These are phyloP conservation scores for Pythium apleroticum DNA, from an alignment of 352 stramenopile genomes.

Conservation along the genomic window DNA sequence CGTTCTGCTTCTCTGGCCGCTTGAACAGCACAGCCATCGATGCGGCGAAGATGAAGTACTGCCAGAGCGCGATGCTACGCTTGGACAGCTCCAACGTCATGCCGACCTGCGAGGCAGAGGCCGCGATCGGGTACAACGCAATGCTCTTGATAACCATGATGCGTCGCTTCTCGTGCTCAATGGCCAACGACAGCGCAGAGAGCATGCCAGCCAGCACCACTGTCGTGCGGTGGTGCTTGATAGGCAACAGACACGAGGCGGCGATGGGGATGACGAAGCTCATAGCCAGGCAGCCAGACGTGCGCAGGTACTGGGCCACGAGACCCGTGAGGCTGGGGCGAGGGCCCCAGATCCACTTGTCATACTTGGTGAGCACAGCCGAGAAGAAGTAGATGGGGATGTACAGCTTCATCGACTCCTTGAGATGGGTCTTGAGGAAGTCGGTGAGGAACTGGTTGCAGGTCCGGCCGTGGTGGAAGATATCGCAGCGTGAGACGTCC, in stretches of 20 bases:
- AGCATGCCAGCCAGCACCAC: constrained; percentile 39
- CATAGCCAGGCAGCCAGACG: constrained; percentile 63
- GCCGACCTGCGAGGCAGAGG: constrained; percentile 27
- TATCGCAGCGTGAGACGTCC: constrained; percentile 50
- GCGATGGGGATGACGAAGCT: constrained; percentile 58
- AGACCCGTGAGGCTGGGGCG: constrained; percentile 40
- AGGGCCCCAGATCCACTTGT: constrained; percentile 62
- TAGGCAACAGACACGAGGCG: constrained; percentile 51
- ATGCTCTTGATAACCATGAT: constrained; percentile 67
- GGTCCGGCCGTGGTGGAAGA: constrained; percentile 35
- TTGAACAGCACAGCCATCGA: constrained; percentile 56
- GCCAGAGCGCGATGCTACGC: constrained; percentile 31
- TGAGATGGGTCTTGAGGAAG: constrained; percentile 47
- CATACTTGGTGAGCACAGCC: constrained; percentile 61
- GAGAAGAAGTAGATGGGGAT: constrained; percentile 72
- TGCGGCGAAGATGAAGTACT: constrained; percentile 48
- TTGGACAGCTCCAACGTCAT: constrained; percentile 18
- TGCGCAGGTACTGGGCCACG: constrained; percentile 57
- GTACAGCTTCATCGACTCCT: constrained; percentile 54
- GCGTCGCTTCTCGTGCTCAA: constrained; percentile 63
- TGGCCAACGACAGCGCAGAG: constrained; percentile 40
- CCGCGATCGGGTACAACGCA: constrained; percentile 49
- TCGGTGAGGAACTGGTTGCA: constrained; percentile 50
- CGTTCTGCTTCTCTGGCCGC: constrained; percentile 41
- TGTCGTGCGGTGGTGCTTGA: constrained; percentile 32